A percentile compares a stretch with the other conserved stretches of the same genome.
Evolutionary conservation across 768 basidiomycete species (phyloP).

Genomic region (Cytidiella melzeri): DNA sequence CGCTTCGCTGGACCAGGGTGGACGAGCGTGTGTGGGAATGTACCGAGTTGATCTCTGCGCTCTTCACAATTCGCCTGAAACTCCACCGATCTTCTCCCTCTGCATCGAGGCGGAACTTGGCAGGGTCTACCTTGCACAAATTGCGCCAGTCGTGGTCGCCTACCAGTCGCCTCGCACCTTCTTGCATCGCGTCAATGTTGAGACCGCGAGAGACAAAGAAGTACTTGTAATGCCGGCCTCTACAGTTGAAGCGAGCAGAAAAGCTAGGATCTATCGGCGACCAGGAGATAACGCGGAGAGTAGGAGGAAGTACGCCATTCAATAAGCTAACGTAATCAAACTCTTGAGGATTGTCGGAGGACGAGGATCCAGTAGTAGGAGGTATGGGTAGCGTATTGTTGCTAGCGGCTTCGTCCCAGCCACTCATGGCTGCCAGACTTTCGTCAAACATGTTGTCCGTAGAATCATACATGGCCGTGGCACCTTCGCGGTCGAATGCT

Average conservation of each 20-base stretch:
- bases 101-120: conserved; percentile 44
- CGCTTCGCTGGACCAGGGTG: conserved; percentile 10
- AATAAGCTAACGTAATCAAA: conserved; percentile 74
- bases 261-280: conserved; percentile 76
- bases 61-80: not conserved
- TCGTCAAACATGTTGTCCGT: conserved; percentile 15
- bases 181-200: conserved; percentile 69
- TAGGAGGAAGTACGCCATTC: conserved; percentile 82
- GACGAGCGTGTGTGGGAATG: conserved; percentile 1
- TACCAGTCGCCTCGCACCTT: conserved; percentile 62
- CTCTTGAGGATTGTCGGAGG: conserved; percentile 45
- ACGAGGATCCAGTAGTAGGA: conserved; percentile 10
- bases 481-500: too few relatives aligned
- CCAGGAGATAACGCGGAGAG: conserved; percentile 91
- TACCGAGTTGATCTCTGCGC: conserved; percentile 54
- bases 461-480: not conserved
- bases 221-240: conserved; percentile 93
- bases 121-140: conserved; percentile 87
- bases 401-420: conserved; percentile 22
- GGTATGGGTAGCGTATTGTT: conserved; percentile 14
- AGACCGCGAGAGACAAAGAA: conserved; percentile 75
- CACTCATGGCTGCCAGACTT: conserved; percentile 32
- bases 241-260: conserved; percentile 86
- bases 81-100: not conserved
- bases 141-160: conserved; percentile 97